Conservation (phyloP, 2,329 filamentous ascomycete genomes). For the Talaromyces pinophilus region DNA sequence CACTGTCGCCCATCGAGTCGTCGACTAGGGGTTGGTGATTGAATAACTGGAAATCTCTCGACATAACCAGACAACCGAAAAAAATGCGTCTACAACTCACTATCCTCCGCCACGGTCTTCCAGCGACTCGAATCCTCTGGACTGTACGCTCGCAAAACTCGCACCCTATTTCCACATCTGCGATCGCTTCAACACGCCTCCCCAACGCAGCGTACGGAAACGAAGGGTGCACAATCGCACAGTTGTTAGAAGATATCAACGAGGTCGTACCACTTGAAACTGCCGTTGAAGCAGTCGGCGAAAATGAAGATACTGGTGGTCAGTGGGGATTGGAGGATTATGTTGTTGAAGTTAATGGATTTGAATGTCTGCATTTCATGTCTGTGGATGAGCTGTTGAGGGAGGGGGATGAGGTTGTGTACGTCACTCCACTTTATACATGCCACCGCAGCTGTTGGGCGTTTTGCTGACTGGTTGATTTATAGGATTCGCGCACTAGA, state of each 20-base stretch:
- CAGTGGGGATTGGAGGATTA: slow-evolving; percentile 91
- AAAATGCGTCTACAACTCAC: slow-evolving; percentile 71
- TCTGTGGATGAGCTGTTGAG: slow-evolving; percentile 68
- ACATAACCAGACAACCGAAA: background rate
- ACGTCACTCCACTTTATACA: slow-evolving; percentile 38
- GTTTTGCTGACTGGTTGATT: slow-evolving; percentile 1
- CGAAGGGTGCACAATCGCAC: slow-evolving; percentile 68
- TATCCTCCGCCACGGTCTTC: slow-evolving; percentile 72
- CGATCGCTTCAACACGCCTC: slow-evolving; percentile 36
- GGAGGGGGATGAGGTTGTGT: slow-evolving; percentile 83
- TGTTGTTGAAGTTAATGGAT: slow-evolving; percentile 75
- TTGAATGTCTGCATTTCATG: slow-evolving; percentile 87
- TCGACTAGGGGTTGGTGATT: background rate
- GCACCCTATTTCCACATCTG: slow-evolving; percentile 35
- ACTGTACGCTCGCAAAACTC: slow-evolving; percentile 49
- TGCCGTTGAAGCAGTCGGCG: slow-evolving; percentile 35
- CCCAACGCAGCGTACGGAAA: slow-evolving; percentile 42
- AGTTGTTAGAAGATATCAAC: slow-evolving; percentile 77
- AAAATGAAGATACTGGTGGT: slow-evolving; percentile 38
- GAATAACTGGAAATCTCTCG: background rate
- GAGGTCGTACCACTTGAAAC: slow-evolving; percentile 79
- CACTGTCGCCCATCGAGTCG: background rate
- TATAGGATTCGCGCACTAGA: slow-evolving; percentile 74
- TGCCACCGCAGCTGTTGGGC: background rate
- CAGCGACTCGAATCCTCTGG: slow-evolving; percentile 72